A percentile compares a stretch with the other conserved stretches of the same genome.
These are phyloP conservation scores for Dactylorhiza incarnata DNA, from an alignment of 106 monocot species.

Conservation along the genomic window DNA sequence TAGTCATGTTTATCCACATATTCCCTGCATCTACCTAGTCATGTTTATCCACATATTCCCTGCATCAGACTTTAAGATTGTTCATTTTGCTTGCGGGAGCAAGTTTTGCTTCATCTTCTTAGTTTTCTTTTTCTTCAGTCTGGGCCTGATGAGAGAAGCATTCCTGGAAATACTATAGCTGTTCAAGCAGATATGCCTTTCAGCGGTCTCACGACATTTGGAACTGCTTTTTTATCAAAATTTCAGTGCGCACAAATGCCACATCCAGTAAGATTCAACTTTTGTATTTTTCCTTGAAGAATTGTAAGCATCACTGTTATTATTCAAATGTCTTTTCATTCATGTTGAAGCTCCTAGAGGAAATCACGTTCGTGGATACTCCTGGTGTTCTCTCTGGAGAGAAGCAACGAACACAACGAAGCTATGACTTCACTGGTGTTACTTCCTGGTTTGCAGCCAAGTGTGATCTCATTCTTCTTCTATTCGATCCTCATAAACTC, in stretches of 20 bases:
- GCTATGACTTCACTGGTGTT: conserved; percentile 97
- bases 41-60: no score
- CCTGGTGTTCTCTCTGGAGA: conserved; percentile 97
- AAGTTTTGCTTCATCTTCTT: neutral
- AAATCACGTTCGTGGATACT: conserved; percentile 94
- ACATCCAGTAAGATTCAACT: conserved; percentile 59
- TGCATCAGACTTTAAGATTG: neutral
- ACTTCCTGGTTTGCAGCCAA: conserved; percentile 99
- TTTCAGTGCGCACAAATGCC: conserved; percentile 98
- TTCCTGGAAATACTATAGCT: conserved; percentile 95
- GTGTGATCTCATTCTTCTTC: conserved; percentile 90
- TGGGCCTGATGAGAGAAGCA: conserved; percentile 92
- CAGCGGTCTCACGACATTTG: conserved; percentile 81
- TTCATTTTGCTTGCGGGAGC: neutral
- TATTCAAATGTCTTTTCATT: conserved; percentile 7
- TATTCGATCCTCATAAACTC: conserved; percentile 98
- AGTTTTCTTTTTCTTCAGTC: conserved; percentile 40
- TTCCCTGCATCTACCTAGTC: no score
- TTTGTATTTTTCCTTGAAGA: neutral
- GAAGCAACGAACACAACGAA: conserved; percentile 88
- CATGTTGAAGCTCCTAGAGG: conserved; percentile 63
- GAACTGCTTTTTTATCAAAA: conserved; percentile 91
- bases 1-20: no score
- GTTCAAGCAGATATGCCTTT: conserved; percentile 99
- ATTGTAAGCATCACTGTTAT: neutral